Evolutionary conservation across 2,329 filamentous ascomycete species (phyloP).

Genomic region (Hirsutella rhossiliensis): DNA sequence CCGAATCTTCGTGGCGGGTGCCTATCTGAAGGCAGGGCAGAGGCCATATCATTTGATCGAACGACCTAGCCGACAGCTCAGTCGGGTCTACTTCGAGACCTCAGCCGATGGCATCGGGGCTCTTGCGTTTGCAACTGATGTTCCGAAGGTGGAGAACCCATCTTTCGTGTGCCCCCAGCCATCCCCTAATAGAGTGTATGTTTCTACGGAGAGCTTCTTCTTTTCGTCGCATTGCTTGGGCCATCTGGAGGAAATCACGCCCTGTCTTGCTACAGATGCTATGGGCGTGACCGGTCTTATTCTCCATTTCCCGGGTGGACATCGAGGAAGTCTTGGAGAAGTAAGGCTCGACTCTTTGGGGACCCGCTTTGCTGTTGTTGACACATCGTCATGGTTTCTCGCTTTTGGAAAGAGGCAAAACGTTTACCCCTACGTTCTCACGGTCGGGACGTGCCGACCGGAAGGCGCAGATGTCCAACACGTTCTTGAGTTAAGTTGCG

Average conservation of each 20-base stretch:
- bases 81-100: conserved; percentile 1
- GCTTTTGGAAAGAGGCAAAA: background rate
- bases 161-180: background rate
- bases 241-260: background rate
- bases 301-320: conserved; percentile 1
- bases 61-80: background rate
- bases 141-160: background rate
- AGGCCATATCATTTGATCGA: background rate
- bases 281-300: conserved; percentile 1
- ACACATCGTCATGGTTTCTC: background rate
- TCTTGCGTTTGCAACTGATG: conserved; percentile 1
- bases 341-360: conserved; percentile 2
- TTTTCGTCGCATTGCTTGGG: conserved; percentile 1
- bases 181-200: conserved; percentile 2
- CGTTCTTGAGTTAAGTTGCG: background rate
- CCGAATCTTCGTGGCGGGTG: conserved; percentile 1
- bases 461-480: background rate
- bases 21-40: background rate
- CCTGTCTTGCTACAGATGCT: background rate
- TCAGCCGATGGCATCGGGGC: background rate
- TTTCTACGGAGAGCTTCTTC: conserved; percentile 2
- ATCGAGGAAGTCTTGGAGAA: conserved; percentile 2
- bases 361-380: background rate
- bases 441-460: background rate
- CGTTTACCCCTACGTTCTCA: conserved; percentile 2